These are phyloP conservation scores for Diaporthe batatas DNA, from an alignment of 2,329 filamentous ascomycete species.

Conservation along the genomic window DNA sequence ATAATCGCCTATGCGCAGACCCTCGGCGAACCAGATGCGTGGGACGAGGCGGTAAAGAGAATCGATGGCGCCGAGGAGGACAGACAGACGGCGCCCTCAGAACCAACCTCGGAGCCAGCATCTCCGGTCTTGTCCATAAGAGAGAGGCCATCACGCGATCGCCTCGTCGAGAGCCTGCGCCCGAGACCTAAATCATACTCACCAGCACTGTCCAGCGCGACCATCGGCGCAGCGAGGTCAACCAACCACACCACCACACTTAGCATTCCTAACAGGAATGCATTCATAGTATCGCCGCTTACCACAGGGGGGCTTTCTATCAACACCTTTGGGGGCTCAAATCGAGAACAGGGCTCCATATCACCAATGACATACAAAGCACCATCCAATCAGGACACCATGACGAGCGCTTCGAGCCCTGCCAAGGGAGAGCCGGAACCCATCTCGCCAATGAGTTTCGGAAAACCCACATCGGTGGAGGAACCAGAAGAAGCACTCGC, in stretches of 20 bases:
- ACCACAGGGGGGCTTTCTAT: background rate
- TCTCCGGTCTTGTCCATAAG: conserved; percentile 29
- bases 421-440: conserved; percentile 4
- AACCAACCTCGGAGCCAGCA: conserved; percentile 14
- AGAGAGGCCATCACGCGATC: background rate
- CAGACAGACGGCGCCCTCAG: background rate
- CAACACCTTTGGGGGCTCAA: conserved; percentile 11
- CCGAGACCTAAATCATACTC: conserved; percentile 29
- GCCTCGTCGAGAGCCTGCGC: background rate
- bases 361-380: conserved; percentile 28
- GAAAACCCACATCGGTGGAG: conserved; percentile 1
- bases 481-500: background rate
- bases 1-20: conserved; percentile 37
- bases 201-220: conserved; percentile 14
- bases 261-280: background rate
- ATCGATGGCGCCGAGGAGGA: conserved; percentile 24
- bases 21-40: conserved; percentile 26
- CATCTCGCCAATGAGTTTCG: conserved; percentile 26
- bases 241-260: conserved; percentile 2
- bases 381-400: background rate
- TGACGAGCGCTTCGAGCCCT: background rate
- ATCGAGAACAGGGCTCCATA: background rate
- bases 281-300: background rate
- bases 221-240: conserved; percentile 13
- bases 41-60: conserved; percentile 38